phyloP scores from a whole-genome alignment of 768 basidiomycete species.

The Auriscalpium orientale region DNA sequence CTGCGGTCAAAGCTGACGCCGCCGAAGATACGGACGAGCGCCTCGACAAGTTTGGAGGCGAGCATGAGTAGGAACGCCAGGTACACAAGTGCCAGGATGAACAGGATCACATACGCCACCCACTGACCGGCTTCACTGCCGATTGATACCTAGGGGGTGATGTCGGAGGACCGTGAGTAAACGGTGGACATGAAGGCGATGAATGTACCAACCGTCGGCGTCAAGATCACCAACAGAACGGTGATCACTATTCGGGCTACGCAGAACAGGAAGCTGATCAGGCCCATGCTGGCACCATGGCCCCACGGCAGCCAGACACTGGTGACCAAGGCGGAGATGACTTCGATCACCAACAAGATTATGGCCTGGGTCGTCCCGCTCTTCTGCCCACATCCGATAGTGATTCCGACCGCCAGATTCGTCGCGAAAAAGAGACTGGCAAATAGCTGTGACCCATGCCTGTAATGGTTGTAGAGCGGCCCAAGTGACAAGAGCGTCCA shows the following conservation, averaged over 20 bases:
- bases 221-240: constrained; percentile 84
- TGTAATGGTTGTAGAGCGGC: constrained; percentile 91
- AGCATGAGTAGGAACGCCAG: constrained; percentile 79
- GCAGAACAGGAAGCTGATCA: constrained; percentile 89
- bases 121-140: constrained; percentile 77
- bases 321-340: constrained; percentile 78
- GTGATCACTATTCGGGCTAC: constrained; percentile 86
- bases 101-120: constrained; percentile 89
- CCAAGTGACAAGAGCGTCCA: constrained; percentile 85
- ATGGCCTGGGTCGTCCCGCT: constrained; percentile 91
- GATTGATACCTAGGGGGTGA: constrained; percentile 61
- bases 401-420: constrained; percentile 76
- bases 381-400: constrained; percentile 83
- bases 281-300: constrained; percentile 92
- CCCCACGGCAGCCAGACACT: constrained; percentile 97
- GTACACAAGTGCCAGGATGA: constrained; percentile 78
- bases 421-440: constrained; percentile 72
- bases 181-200: constrained; percentile 6
- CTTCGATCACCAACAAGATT: constrained; percentile 83
- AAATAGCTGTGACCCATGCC: constrained; percentile 86
- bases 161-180: constrained; percentile 13
- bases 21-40: constrained; percentile 66
- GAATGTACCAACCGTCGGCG: constrained; percentile 63
- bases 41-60: constrained; percentile 79
- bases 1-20: constrained; percentile 80